Evolutionary conservation across 2,329 filamentous ascomycete genomes (phyloP).

Genomic region (Tolypocladium album): DNA sequence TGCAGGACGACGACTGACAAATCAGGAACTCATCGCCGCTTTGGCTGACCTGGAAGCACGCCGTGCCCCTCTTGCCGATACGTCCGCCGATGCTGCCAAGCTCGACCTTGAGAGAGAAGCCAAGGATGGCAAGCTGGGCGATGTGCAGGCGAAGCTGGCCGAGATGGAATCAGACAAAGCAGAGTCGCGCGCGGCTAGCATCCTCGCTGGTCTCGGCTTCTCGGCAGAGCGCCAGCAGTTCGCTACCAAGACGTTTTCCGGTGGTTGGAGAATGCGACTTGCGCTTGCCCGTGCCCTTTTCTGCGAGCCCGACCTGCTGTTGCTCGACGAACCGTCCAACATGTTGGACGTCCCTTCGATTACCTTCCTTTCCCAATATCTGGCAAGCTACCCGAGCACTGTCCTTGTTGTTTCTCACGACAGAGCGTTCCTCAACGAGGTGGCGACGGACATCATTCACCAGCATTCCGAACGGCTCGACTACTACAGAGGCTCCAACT

Average conservation of each 20-base stretch:
- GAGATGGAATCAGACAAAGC: constrained; percentile 99
- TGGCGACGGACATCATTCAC: constrained; percentile 98
- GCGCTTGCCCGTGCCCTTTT: constrained; percentile 91
- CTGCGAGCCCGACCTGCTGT: constrained; percentile 89
- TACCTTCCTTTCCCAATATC: constrained; percentile 92
- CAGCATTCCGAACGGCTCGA: constrained; percentile 95
- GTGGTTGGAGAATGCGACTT: constrained; percentile 98
- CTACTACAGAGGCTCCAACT: constrained; percentile 98
- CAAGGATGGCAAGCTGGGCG: constrained; percentile 79
- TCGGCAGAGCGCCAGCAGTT: constrained; percentile 84
- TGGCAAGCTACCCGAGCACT: constrained; percentile 88
- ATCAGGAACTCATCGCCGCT: constrained; percentile 62
- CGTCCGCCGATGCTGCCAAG: constrained; percentile 75
- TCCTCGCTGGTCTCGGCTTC: constrained; percentile 93
- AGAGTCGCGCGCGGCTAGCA: constrained; percentile 88
- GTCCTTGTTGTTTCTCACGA: constrained; percentile 97
- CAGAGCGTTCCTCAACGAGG: constrained; percentile 95
- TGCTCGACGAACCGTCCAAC: constrained; percentile 98
- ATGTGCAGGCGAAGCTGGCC: constrained; percentile 81
- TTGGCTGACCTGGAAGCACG: constrained; percentile 69
- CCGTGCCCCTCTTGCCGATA: constrained; percentile 74
- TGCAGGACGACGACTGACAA: constrained; percentile 5
- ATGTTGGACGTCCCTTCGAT: constrained; percentile 99
- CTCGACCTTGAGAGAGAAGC: constrained; percentile 83
- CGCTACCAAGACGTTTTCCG: constrained; percentile 95